phyloP scores from a whole-genome alignment of 208 protist species.

The Wallacemonas sp. region DNA sequence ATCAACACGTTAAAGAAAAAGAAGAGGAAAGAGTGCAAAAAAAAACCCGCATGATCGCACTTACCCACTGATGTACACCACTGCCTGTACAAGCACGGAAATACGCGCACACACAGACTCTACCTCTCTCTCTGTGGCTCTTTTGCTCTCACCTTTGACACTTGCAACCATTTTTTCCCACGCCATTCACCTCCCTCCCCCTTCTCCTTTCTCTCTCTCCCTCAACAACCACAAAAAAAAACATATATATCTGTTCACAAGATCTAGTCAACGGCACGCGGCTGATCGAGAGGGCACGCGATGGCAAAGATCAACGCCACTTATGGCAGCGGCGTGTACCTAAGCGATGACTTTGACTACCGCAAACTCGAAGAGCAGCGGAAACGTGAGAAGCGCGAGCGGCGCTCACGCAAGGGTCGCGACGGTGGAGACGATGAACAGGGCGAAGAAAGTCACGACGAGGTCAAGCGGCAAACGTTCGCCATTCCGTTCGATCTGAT shows the following conservation, averaged over 20 bases:
- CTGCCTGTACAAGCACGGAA: no score
- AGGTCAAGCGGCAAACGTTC: conserved; percentile 75
- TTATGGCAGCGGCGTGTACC: conserved; percentile 84
- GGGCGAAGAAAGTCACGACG: neutral
- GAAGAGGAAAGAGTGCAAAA: no score
- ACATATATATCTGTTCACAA: neutral
- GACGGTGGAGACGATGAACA: conserved; percentile 16
- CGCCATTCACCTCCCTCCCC: no score
- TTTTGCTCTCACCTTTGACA: no score
- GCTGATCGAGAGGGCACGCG: neutral
- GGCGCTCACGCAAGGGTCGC: conserved; percentile 26
- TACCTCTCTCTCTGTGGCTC: no score
- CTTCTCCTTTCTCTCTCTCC: conserved; percentile 11
- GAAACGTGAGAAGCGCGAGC: conserved; percentile 34
- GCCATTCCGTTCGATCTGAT: conserved; percentile 82
- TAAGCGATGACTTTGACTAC: conserved; percentile 77
- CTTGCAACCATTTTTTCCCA: conserved; percentile 12
- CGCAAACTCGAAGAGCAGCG: conserved; percentile 78
- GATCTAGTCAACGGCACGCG: neutral
- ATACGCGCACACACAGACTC: no score
- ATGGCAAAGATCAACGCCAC: conserved; percentile 91
- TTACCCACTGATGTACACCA: no score
- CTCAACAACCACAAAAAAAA: conserved; percentile 1
- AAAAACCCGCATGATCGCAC: no score
- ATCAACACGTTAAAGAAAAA: no score